These are phyloP conservation scores for Plectosphaerella plurivora DNA, from an alignment of 2,329 filamentous ascomycete genomes.

Conservation along the genomic window DNA sequence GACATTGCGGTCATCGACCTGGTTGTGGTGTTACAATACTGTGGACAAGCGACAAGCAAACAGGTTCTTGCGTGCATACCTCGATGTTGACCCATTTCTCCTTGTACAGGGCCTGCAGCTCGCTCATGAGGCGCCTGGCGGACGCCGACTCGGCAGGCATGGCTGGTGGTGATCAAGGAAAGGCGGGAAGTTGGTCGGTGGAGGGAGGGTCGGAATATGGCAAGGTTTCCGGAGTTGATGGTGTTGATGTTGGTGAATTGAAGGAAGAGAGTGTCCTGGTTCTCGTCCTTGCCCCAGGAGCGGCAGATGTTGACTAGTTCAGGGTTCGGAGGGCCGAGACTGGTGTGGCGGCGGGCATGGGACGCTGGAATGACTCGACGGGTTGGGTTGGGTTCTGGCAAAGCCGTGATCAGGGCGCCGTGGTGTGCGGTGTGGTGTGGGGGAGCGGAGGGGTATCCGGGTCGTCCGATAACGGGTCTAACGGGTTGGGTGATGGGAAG, in stretches of 20 bases:
- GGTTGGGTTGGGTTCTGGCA: neutral
- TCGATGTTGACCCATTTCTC: slow-evolving; percentile 95
- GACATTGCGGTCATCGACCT: slow-evolving; percentile 78
- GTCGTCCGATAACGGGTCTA: slow-evolving; percentile 5
- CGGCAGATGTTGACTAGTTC: neutral
- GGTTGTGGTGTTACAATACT: slow-evolving; percentile 12
- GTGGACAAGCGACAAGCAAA: neutral
- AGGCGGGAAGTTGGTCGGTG: neutral
- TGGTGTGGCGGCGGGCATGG: neutral
- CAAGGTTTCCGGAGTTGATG: neutral
- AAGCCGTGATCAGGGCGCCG: neutral
- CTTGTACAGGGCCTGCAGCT: slow-evolving; percentile 75
- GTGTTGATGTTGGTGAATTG: neutral
- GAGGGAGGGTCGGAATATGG: neutral
- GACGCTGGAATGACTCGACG: neutral
- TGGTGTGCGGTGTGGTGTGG: slow-evolving; percentile 2
- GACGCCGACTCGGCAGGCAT: neutral
- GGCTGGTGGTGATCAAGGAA: slow-evolving; percentile 34
- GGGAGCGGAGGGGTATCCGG: neutral
- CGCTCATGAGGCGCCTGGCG: slow-evolving; percentile 75
- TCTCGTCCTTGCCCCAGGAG: neutral
- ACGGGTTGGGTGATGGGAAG: slow-evolving; percentile 5
- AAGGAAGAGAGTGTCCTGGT: neutral
- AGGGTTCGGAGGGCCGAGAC: neutral
- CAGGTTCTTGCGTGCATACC: slow-evolving; percentile 37